These are phyloP conservation scores for Globisporangium iwayamae DNA, from an alignment of 352 stramenopile genomes.

Conservation along the genomic window DNA sequence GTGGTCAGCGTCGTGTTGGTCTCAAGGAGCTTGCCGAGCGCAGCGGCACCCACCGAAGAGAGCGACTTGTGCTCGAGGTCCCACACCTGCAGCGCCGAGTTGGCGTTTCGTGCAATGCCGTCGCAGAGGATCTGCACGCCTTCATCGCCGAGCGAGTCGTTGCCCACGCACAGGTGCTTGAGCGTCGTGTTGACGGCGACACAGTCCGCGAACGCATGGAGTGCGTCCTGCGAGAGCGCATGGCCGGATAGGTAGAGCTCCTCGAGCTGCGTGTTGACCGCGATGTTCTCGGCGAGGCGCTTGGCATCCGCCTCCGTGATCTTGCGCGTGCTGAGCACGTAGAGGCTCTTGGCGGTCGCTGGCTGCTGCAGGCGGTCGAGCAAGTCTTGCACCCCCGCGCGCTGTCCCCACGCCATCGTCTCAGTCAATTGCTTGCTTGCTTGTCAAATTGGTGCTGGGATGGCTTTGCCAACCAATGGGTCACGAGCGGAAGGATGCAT, in stretches of 20 bases:
- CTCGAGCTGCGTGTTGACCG: conserved; percentile 52
- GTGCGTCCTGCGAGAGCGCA: conserved; percentile 31
- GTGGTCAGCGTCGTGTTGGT: conserved; percentile 40
- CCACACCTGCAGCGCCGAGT: conserved; percentile 52
- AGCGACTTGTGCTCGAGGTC: conserved; percentile 77
- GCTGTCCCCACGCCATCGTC: conserved; percentile 76
- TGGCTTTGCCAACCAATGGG: conserved; percentile 1
- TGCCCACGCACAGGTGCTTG: conserved; percentile 60
- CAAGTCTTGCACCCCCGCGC: conserved; percentile 68
- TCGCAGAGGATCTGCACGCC: conserved; percentile 41
- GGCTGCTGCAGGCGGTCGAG: conserved; percentile 60
- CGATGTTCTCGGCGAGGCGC: conserved; percentile 48
- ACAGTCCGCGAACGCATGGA: conserved; percentile 60
- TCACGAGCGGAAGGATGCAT: background rate
- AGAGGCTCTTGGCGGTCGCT: conserved; percentile 60
- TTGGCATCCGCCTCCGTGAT: conserved; percentile 51
- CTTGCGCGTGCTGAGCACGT: conserved; percentile 69
- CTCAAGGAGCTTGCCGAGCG: conserved; percentile 51
- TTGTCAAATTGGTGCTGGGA: background rate
- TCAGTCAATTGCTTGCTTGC: background rate
- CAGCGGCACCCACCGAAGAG: conserved; percentile 31
- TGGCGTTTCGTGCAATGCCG: conserved; percentile 48
- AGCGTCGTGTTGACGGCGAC: conserved; percentile 67
- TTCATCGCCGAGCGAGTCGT: conserved; percentile 52
- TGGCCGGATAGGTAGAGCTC: conserved; percentile 80